Conservation (phyloP, 306 rosid genomes). For the Cicer bijugum region DNA sequence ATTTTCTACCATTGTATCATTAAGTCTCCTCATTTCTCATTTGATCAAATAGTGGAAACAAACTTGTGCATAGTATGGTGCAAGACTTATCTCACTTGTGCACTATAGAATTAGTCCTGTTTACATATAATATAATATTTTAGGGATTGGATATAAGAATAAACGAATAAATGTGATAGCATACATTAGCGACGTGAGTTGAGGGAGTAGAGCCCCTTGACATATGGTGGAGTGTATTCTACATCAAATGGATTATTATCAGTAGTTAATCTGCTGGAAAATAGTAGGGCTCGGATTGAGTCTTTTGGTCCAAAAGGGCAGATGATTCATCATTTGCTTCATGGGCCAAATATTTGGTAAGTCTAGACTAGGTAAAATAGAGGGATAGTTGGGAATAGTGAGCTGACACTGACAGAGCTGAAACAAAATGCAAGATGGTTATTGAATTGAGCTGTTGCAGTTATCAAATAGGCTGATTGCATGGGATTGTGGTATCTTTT, state of each 20-base stretch:
- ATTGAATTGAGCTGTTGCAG: background rate
- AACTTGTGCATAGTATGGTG: no score
- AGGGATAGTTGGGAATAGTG: background rate
- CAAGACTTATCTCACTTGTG: no score
- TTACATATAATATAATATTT: constrained; percentile 13
- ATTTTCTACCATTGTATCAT: no score
- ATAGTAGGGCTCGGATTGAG: background rate
- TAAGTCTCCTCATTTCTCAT: no score
- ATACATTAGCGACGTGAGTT: background rate
- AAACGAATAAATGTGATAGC: constrained; percentile 18
- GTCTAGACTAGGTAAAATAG: background rate
- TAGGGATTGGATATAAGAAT: constrained; percentile 10
- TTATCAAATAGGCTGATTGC: background rate
- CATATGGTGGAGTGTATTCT: constrained; percentile 21
- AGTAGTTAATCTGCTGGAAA: constrained; percentile 8
- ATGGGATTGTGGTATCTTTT: background rate
- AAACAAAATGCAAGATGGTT: background rate
- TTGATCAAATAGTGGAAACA: no score
- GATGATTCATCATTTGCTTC: constrained; percentile 3
- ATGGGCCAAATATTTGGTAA: background rate
- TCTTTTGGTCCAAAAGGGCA: background rate
- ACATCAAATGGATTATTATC: background rate
- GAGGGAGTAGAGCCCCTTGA: constrained; percentile 11
- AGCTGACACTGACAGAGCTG: background rate
- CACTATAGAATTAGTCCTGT: no score